Evolutionary conservation across 805 yeast species (phyloP).

Genomic region (Candida nanaspora): DNA sequence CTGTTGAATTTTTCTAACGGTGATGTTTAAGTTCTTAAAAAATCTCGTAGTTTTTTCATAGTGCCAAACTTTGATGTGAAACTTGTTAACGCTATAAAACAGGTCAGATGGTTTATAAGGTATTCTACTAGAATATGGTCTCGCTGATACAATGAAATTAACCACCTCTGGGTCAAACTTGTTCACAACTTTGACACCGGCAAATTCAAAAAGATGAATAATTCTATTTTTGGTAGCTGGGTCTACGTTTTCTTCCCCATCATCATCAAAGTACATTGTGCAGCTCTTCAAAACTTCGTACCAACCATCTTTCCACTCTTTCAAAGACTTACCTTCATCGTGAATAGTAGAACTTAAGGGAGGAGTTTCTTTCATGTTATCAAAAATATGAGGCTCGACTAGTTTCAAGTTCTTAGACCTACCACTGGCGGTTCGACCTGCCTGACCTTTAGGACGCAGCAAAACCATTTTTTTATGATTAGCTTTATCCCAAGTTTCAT

Average conservation of each 20-base stretch:
- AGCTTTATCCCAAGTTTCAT: slow-evolving; percentile 4
- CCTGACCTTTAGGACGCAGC: slow-evolving; percentile 17
- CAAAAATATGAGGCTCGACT: slow-evolving; percentile 18
- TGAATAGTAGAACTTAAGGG: slow-evolving; percentile 23
- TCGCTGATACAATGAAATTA: slow-evolving; percentile 42
- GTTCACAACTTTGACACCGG: slow-evolving; percentile 39
- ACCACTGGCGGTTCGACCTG: slow-evolving; percentile 5
- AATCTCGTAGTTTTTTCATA: slow-evolving; percentile 50
- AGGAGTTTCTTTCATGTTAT: slow-evolving; percentile 28
- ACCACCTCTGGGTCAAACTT: slow-evolving; percentile 35
- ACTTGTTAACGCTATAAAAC: slow-evolving; percentile 36
- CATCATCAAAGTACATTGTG: slow-evolving; percentile 42
- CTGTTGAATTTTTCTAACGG: slow-evolving; percentile 28
- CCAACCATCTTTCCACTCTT: slow-evolving; percentile 49
- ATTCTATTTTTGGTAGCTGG: slow-evolving; percentile 33
- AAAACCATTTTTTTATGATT: slow-evolving; percentile 1
- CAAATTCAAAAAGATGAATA: slow-evolving; percentile 34
- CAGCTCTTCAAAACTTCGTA: slow-evolving; percentile 39
- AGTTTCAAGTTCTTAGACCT: background rate
- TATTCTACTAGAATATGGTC: slow-evolving; percentile 30
- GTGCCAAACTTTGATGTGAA: slow-evolving; percentile 53
- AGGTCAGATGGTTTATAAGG: slow-evolving; percentile 37
- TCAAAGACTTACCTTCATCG: slow-evolving; percentile 36
- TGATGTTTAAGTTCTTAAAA: slow-evolving; percentile 41
- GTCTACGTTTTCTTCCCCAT: slow-evolving; percentile 27